A percentile compares a stretch with the other conserved stretches of the same genome.
Conservation (phyloP, 345 rosid genomes). For the Anastatica hierochuntica region DNA sequence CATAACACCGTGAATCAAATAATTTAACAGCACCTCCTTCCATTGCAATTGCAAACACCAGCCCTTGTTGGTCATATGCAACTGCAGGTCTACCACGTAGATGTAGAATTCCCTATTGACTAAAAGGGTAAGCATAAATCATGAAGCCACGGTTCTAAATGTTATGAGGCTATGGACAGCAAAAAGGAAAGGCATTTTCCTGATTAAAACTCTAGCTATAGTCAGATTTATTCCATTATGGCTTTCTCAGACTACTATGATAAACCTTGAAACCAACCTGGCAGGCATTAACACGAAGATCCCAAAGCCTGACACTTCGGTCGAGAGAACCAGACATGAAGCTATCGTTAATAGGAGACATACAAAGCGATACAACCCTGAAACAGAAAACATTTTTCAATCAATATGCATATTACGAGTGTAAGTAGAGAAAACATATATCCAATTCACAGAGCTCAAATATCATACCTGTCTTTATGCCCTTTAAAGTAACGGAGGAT, state of each 20-base stretch:
- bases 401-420: not conserved
- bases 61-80: slow-evolving; percentile 97
- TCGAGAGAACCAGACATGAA: slow-evolving; percentile 99
- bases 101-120: slow-evolving; percentile 75
- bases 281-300: slow-evolving; percentile 98
- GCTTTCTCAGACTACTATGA: not conserved
- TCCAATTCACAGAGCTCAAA: not conserved
- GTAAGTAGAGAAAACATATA: not conserved
- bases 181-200: not conserved
- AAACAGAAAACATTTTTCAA: slow-evolving; percentile 11
- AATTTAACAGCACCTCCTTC: slow-evolving; percentile 97
- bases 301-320: slow-evolving; percentile 91
- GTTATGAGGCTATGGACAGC: not conserved
- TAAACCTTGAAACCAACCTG: slow-evolving; percentile 53
- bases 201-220: too few species aligned
- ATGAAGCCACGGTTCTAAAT: slow-evolving; percentile 23
- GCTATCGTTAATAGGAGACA: slow-evolving; percentile 95
- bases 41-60: slow-evolving; percentile 98
- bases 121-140: slow-evolving; percentile 50
- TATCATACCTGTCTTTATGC: slow-evolving; percentile 69
- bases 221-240: too few species aligned
- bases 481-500: slow-evolving; percentile 98
- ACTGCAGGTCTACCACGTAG: slow-evolving; percentile 95
- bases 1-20: slow-evolving; percentile 90
- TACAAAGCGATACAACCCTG: slow-evolving; percentile 93